Evolutionary conservation across 163 green algal genomes (phyloP).

Genomic region (Chlorella variabilis): DNA sequence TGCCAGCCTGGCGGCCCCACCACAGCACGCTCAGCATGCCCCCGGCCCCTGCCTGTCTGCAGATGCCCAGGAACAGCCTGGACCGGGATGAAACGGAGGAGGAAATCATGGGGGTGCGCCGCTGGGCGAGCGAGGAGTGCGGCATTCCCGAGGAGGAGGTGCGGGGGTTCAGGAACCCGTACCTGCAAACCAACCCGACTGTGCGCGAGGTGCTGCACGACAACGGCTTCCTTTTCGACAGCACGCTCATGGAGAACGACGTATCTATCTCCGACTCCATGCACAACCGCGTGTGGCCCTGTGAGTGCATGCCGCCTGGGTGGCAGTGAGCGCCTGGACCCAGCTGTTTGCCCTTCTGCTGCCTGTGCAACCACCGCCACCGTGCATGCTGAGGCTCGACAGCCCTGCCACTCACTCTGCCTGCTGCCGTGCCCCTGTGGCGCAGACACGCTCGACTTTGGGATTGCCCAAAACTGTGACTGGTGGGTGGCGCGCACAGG

Average conservation of each 20-base stretch:
- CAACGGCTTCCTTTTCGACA: constrained; percentile 47
- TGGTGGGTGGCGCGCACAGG: neutral
- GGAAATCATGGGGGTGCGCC: constrained; percentile 21
- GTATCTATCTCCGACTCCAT: neutral
- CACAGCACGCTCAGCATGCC: too few relatives aligned
- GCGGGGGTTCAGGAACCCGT: constrained; percentile 23
- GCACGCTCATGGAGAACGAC: neutral
- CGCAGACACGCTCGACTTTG: constrained; percentile 12
- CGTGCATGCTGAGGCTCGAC: neutral
- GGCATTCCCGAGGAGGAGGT: constrained; percentile 7
- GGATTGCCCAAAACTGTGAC: constrained; percentile 11
- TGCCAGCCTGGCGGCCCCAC: too few relatives aligned
- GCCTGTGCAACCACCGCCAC: neutral
- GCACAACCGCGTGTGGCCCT: constrained; percentile 7
- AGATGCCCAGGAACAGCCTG: constrained; percentile 1
- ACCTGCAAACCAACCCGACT: constrained; percentile 5
- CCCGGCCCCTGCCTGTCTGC: too few relatives aligned
- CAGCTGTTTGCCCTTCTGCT: too few relatives aligned
- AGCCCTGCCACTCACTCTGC: neutral
- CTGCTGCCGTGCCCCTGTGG: too few relatives aligned
- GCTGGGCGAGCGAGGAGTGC: neutral
- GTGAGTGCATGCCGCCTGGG: neutral
- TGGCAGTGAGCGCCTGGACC: neutral
- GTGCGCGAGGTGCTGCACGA: constrained; percentile 15
- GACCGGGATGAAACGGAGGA: neutral